A percentile compares a stretch with the other conserved stretches of the same genome.
These are phyloP conservation scores for Cystobasidium pallidum DNA, from an alignment of 1,284 basidiomycete genomes.

Conservation along the genomic window DNA sequence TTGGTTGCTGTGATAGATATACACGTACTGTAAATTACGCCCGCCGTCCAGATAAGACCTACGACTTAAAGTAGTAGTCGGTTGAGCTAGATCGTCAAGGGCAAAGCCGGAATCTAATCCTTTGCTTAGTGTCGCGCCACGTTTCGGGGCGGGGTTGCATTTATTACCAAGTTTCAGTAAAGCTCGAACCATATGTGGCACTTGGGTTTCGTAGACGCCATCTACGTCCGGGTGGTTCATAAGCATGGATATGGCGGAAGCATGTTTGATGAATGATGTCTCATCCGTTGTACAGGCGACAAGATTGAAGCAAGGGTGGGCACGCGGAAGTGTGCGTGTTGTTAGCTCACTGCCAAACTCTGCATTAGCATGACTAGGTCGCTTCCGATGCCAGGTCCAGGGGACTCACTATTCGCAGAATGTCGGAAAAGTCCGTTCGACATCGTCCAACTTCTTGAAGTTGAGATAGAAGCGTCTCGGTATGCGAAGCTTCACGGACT, in stretches of 20 bases:
- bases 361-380: too few species aligned
- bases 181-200: constrained; percentile 82
- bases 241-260: constrained; percentile 87
- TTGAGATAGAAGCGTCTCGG: constrained; percentile 93
- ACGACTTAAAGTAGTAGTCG: constrained; percentile 65
- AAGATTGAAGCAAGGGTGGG: constrained; percentile 74
- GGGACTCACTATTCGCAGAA: constrained; percentile 35
- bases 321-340: constrained; percentile 77
- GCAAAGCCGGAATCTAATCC: constrained; percentile 85
- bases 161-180: constrained; percentile 82
- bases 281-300: constrained; percentile 85
- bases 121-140: constrained; percentile 72
- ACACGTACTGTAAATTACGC: constrained; percentile 71
- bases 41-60: constrained; percentile 74
- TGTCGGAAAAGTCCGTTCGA: constrained; percentile 34
- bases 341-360: constrained; percentile 66
- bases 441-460: constrained; percentile 63
- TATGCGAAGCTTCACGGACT: constrained; percentile 78
- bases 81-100: constrained; percentile 76
- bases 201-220: constrained; percentile 90
- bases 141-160: constrained; percentile 70
- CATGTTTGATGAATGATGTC: constrained; percentile 77
- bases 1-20: constrained; percentile 85
- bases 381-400: not conserved
- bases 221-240: constrained; percentile 94